Base-by-base conservation (phyloP, 202 grass and related monocot genomes). In the Carex sylvatica region DNA sequence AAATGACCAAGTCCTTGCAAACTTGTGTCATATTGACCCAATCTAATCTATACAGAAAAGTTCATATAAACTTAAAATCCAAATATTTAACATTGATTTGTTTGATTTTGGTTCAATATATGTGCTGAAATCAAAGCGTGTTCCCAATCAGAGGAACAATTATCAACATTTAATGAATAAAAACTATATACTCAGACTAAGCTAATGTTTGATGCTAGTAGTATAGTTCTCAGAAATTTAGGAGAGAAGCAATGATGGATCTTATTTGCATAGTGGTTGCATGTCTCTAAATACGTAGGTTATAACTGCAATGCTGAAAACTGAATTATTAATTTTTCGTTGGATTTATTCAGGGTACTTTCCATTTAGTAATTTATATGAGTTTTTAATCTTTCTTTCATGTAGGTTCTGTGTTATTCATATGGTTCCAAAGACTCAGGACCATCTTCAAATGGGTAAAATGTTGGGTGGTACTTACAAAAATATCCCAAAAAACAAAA, bases 171-270 rank as follows among this genome's bases (percentile, higher is more conserved):
- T 77, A 77, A 77, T 77, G 24, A 58, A 35, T 19, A 9, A 10
- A 11, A 58, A 2, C 12, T 76, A 76, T 35, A 56, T 71, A 15
- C 33, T 56, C 72, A 58, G 6, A 54, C 49, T 26, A 31, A 69
- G 71, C 44, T 74, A 74, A 74, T 15, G 40, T 11, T 74, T 74
- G 70, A 53, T 74, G 71, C 14, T 74, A 14, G 47, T 53, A 54
- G 71, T 12, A 74, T 14, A 74, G 47, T 30, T 70, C 14, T 74
- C 47, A 74, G 47, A 54, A 74, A 74, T 54, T 24, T 14, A 54
- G 23, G 35, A 24, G 20, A 65, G 31, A 18, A 74, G 24, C 71
- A 70, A 70, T 46, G 14, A 13, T 15, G 23, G 6, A 54, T 74
- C 5, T 54, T 74, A 54, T 28, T 74, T 74, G 46, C 14, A 53